Percentiles rank a stretch among this genome's conserved stretches.
Conservation (phyloP, 768 basidiomycete species). For the Holtermannia corniformis region DNA sequence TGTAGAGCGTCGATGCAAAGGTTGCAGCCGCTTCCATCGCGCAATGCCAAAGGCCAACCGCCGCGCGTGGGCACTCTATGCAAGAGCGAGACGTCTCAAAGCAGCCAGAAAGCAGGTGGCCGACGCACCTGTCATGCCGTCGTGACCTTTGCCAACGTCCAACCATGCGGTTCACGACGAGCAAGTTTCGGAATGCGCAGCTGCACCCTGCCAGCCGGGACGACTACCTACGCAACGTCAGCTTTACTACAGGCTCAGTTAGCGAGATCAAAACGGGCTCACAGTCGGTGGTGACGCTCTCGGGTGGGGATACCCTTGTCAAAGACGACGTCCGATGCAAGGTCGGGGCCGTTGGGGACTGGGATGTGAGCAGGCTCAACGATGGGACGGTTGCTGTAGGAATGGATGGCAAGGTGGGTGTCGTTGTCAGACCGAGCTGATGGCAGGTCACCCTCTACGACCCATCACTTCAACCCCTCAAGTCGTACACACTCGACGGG, state of each 20-base stretch:
- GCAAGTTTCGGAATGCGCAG: slow-evolving; percentile 28
- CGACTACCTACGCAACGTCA: slow-evolving; percentile 18
- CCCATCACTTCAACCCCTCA: slow-evolving; percentile 4
- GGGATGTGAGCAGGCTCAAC: slow-evolving; percentile 26
- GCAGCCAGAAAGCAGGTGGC: too few species aligned
- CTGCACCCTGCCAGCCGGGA: slow-evolving; percentile 12
- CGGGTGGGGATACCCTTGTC: slow-evolving; percentile 3
- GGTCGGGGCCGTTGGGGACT: slow-evolving; percentile 30
- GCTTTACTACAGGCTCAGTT: slow-evolving; percentile 17
- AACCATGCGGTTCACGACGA: slow-evolving; percentile 29
- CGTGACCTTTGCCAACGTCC: too few species aligned
- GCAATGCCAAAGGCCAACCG: too few species aligned
- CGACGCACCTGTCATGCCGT: too few species aligned
- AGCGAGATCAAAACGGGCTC: slow-evolving; percentile 26
- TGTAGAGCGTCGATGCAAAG: too few species aligned
- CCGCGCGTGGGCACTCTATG: too few species aligned
- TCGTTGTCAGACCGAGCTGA: not conserved
- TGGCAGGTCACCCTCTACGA: not conserved
- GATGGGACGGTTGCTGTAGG: slow-evolving; percentile 20
- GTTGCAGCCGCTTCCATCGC: too few species aligned
- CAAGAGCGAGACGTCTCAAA: too few species aligned
- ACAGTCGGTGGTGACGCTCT: slow-evolving; percentile 23
- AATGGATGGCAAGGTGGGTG: slow-evolving; percentile 26
- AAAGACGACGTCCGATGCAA: slow-evolving; percentile 14
- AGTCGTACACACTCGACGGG: slow-evolving; percentile 1